phyloP scores from a whole-genome alignment of 345 rosid species.

The Populus nigra region DNA sequence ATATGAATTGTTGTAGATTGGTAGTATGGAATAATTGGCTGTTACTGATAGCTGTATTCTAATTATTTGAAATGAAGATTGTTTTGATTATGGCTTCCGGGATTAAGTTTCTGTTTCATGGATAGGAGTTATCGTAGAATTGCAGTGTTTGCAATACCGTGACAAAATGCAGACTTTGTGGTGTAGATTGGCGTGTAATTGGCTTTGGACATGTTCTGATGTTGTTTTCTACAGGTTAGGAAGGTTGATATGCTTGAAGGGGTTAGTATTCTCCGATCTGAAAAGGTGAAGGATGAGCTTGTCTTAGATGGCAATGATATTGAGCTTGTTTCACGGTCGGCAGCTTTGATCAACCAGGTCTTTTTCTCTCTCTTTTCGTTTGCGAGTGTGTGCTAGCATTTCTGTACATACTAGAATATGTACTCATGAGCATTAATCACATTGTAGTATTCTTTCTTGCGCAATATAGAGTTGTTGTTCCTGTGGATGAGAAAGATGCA shows the following conservation, averaged over 20 bases:
- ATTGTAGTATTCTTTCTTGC: too few species aligned
- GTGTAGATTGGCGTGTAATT: too few species aligned
- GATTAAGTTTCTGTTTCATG: neutral
- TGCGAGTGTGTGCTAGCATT: neutral
- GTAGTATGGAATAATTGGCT: too few species aligned
- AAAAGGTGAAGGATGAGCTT: constrained; percentile 65
- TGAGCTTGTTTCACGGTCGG: constrained; percentile 58
- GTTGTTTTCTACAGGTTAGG: constrained; percentile 36
- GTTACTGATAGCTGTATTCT: too few species aligned
- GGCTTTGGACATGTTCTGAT: neutral
- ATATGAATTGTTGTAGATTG: neutral
- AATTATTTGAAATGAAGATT: neutral
- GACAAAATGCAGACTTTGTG: too few species aligned
- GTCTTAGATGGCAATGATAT: constrained; percentile 58
- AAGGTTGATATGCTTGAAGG: constrained; percentile 64
- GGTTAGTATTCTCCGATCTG: constrained; percentile 53
- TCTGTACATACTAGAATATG: neutral
- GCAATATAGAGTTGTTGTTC: too few species aligned
- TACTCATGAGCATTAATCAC: neutral
- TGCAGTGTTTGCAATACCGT: neutral
- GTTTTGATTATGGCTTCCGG: neutral
- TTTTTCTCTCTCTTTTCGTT: neutral
- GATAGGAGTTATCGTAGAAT: neutral
- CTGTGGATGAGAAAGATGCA: too few species aligned
- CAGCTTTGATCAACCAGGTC: constrained; percentile 64